Percentiles rank a stretch among this genome's conserved stretches.
Evolutionary conservation across 257 asterid genomes (phyloP).

Genomic region (Nicotiana obtusifolia): DNA sequence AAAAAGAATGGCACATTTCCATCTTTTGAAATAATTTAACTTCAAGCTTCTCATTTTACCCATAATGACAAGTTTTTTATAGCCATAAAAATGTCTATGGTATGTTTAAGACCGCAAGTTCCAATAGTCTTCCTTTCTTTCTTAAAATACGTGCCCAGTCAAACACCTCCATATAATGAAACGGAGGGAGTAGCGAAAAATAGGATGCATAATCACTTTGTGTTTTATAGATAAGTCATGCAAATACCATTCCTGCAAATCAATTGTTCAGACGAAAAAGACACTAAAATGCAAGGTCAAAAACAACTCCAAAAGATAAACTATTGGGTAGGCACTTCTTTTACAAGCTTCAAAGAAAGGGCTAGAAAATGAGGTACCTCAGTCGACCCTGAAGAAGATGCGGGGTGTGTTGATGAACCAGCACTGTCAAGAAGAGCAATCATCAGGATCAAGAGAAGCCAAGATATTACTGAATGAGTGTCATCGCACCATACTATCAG

Average conservation of each 20-base stretch:
- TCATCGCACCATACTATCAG: background rate
- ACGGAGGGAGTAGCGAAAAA: background rate
- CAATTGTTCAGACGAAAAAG: background rate
- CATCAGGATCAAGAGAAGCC: conserved; percentile 7
- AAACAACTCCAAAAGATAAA: background rate
- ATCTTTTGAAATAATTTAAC: background rate
- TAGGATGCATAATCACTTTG: background rate
- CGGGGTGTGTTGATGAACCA: conserved; percentile 56
- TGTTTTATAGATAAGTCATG: background rate
- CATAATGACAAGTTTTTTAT: background rate
- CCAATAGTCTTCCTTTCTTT: background rate
- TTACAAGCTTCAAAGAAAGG: conserved; percentile 5
- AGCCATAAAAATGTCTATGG: background rate
- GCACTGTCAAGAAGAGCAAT: conserved; percentile 43
- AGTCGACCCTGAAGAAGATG: conserved; percentile 52
- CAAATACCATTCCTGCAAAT: background rate
- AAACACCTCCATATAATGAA: background rate
- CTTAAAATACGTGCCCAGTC: background rate
- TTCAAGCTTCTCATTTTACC: background rate
- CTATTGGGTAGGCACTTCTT: background rate
- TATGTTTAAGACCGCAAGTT: background rate
- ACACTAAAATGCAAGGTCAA: background rate
- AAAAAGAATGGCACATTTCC: background rate
- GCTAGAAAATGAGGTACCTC: conserved; percentile 51
- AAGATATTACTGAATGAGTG: background rate